Percentiles rank a stretch among this genome's conserved stretches.
Conservation (phyloP, 345 rosid genomes). For the Citrus medica region DNA sequence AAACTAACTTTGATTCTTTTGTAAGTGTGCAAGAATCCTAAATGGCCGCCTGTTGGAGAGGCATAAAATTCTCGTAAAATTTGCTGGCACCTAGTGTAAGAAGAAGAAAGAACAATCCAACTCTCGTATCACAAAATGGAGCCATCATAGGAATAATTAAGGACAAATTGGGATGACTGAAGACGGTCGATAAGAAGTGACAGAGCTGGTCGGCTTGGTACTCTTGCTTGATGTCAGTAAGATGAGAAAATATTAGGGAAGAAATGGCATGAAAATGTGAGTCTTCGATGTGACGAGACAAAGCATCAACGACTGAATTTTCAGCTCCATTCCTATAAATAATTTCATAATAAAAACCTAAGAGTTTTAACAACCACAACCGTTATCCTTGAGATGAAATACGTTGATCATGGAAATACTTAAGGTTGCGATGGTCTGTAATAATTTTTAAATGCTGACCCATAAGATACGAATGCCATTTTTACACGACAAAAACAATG, state of each 20-base stretch:
- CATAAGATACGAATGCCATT: not conserved
- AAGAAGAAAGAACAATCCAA: no score
- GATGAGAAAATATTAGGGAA: not conserved
- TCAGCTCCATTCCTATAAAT: no score
- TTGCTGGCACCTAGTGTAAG: not conserved
- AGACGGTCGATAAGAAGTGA: no score
- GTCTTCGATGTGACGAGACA: not conserved
- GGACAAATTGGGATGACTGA: not conserved
- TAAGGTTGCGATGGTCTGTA: not conserved
- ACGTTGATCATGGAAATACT: no score
- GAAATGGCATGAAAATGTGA: not conserved
- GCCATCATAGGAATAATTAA: not conserved
- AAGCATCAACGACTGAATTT: not conserved
- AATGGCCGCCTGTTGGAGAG: not conserved
- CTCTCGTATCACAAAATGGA: no score
- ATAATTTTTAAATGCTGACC: not conserved
- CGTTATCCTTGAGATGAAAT: not conserved
- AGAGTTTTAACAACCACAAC: not conserved
- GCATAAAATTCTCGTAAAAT: not conserved
- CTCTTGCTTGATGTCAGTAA: fast-evolving
- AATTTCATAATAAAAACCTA: no score
- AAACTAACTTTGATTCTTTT: not conserved
- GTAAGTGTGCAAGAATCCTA: not conserved
- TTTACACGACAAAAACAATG: not conserved
- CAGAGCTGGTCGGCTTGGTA: no score